These are phyloP conservation scores for Colletotrichum sp. DNA, from an alignment of 2,329 filamentous ascomycete species.

Conservation along the genomic window DNA sequence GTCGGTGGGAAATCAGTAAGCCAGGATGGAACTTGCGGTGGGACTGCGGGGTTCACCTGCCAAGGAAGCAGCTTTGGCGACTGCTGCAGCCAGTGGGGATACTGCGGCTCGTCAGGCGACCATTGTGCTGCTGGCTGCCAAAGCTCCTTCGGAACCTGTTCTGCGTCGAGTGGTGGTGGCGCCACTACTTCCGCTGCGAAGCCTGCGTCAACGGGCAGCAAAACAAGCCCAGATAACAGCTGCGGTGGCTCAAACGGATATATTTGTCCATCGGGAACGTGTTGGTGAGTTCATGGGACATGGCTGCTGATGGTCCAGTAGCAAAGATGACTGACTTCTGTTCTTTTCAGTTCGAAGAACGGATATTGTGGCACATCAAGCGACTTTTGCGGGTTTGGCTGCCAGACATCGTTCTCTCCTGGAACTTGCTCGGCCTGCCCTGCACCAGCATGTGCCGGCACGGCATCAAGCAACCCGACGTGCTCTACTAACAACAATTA, in stretches of 20 bases:
- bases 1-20: not conserved
- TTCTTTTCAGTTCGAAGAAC: not conserved
- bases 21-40: conserved; percentile 8
- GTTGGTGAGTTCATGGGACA: conserved; percentile 18
- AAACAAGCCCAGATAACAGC: conserved; percentile 33
- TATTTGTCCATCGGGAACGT: conserved; percentile 35
- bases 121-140: conserved; percentile 22
- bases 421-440: not conserved
- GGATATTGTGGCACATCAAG: conserved; percentile 20
- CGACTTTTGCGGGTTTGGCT: conserved; percentile 23
- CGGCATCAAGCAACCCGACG: not conserved
- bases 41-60: conserved; percentile 1
- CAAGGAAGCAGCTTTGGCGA: conserved; percentile 1
- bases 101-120: conserved; percentile 20
- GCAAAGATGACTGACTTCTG: not conserved
- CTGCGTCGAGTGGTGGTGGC: not conserved
- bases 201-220: not conserved
- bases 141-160: conserved; percentile 5
- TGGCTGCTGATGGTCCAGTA: not conserved
- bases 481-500: not conserved
- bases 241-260: conserved; percentile 44
- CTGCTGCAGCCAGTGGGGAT: conserved; percentile 25
- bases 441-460: not conserved
- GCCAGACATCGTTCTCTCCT: conserved; percentile 2
- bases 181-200: not conserved